Conservation (phyloP, 2,329 filamentous ascomycete species). For the Trichoderma citrinoviride region DNA sequence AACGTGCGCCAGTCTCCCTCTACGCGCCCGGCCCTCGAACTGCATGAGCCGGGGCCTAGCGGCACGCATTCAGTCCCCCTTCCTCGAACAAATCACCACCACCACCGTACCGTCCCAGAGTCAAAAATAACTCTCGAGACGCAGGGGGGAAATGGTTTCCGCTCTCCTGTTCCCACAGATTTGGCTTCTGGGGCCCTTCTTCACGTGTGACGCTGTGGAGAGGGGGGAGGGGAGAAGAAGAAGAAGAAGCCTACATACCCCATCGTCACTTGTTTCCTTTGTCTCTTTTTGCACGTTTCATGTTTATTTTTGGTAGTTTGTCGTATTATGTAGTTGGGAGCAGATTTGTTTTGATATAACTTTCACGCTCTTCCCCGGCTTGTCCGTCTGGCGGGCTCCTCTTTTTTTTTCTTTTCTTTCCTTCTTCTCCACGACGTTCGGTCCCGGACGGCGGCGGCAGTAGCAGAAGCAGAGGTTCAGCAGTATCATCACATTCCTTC, state of each 20-base stretch:
- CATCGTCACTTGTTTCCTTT: no score
- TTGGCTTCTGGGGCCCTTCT: conserved; percentile 10
- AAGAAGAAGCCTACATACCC: no score
- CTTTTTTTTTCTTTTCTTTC: not conserved
- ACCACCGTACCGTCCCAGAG: no score
- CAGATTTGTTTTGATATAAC: not conserved
- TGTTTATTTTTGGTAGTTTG: not conserved
- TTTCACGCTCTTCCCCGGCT: not conserved
- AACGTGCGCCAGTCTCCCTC: no score
- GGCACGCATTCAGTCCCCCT: no score
- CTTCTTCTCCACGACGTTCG: conserved; percentile 15
- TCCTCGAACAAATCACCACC: no score
- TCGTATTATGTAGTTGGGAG: not conserved
- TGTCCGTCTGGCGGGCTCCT: not conserved
- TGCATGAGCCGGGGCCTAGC: no score
- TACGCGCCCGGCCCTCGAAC: no score
- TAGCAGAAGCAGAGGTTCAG: not conserved
- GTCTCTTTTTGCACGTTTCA: no score
- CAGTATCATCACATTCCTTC: not conserved
- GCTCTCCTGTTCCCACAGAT: not conserved
- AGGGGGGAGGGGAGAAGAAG: no score
- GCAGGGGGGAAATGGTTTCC: not conserved
- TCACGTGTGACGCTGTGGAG: no score
- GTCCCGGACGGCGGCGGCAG: conserved; percentile 20
- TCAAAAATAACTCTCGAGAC: conserved; percentile 15